Base-by-base conservation (phyloP, 2,329 filamentous ascomycete genomes). In the Paracoccidioides brasiliensis region DNA sequence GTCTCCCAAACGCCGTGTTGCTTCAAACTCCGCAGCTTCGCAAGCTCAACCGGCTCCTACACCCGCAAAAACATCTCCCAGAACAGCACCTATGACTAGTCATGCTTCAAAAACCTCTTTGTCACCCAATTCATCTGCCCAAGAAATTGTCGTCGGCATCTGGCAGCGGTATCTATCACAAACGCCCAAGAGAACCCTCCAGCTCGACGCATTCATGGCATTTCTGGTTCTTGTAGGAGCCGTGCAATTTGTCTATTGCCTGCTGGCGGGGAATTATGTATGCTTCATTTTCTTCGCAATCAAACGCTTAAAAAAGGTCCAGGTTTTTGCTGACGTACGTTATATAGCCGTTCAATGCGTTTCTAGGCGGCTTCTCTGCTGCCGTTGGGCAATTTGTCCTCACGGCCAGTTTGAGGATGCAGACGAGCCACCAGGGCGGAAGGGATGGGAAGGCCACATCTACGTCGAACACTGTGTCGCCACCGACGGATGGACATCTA, bases 301-400 rank as follows among this genome's bases (percentile, higher is more conserved):
- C 40, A 33, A 37, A 28, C 10, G n/a, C 51, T 22, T 50, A 10
- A 6, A 46, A 46, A 44, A 37, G 5, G 15, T 14, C 28, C 44
- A 15, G 22, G 22, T 22, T 48, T 30, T 43, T 54, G 15, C 45
- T 50, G 37, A 50, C 46, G 22, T 22, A 6, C 9, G 14, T 37
- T 30, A 15, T 52, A 14, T 52, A 97, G 91, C 93, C 93, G 8
- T 98, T 98, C 79, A 98, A 98, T 71, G 93, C 94, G 61, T 98
- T 98, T 77, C 82, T 98, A 37, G 88, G 90, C 37, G 94, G 93
- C 50, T 98, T 98, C 77, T 84, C 83, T 59, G 89, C 91, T 14
- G 93, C 91, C 1, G 91, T 98, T 60, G 93, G 93, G 59, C 93
- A 98, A 70, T 98, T 98, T 70, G 93, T 98, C 60, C 82, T 98